phyloP scores from a whole-genome alignment of 345 rosid species.

The Linum tenue region DNA sequence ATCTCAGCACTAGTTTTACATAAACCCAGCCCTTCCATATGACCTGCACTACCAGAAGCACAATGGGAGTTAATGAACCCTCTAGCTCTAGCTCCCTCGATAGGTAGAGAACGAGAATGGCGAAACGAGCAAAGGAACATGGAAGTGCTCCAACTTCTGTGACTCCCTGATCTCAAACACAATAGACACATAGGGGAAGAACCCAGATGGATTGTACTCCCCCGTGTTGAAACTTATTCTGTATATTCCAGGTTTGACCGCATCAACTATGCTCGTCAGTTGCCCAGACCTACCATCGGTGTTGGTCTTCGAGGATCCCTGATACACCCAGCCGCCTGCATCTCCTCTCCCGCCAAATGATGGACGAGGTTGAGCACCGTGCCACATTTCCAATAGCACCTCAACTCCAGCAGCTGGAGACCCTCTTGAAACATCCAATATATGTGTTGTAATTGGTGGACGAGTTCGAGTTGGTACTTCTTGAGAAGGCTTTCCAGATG shows the following conservation, averaged over 20 bases:
- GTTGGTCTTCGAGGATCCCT: slow-evolving; percentile 65
- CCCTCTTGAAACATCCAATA: slow-evolving; percentile 78
- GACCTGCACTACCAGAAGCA: not conserved
- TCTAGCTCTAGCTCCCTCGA: slow-evolving; percentile 59
- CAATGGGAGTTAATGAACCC: not conserved
- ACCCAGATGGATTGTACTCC: slow-evolving; percentile 56
- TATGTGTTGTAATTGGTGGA: slow-evolving; percentile 89
- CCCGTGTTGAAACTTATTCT: slow-evolving; percentile 79
- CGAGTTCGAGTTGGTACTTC: slow-evolving; percentile 44
- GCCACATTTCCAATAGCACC: slow-evolving; percentile 66
- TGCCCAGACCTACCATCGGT: slow-evolving; percentile 79
- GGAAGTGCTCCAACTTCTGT: slow-evolving; percentile 75
- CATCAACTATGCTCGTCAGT: slow-evolving; percentile 57
- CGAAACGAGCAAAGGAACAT: slow-evolving; percentile 75
- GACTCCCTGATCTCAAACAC: slow-evolving; percentile 61
- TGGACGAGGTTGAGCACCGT: slow-evolving; percentile 33
- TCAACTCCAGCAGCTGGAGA: slow-evolving; percentile 74
- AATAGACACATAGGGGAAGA: slow-evolving; percentile 76
- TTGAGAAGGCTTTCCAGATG: slow-evolving; percentile 23
- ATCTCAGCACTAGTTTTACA: too few species aligned
- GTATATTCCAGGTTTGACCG: slow-evolving; percentile 62
- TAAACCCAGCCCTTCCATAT: not conserved
- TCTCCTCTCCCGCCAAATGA: slow-evolving; percentile 26
- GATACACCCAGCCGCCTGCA: slow-evolving; percentile 38
- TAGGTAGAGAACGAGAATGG: slow-evolving; percentile 83